Conservation (phyloP, 2,329 filamentous ascomycete species). For the Alternaria burnsii region DNA sequence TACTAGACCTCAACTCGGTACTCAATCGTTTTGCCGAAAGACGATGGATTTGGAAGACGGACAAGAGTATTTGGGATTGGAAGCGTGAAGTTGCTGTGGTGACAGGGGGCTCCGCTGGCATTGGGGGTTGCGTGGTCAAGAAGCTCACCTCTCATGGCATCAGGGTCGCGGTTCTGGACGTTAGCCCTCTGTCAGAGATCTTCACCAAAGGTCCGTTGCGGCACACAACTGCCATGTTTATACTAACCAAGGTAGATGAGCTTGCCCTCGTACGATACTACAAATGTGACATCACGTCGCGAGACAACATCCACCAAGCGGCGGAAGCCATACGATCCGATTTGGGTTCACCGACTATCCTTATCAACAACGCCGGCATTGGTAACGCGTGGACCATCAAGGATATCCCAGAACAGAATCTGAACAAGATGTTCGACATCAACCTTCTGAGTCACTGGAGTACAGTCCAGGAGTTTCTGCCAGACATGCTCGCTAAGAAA, state of each 20-base stretch:
- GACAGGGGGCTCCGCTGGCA: slow-evolving; percentile 49
- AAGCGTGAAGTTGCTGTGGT: slow-evolving; percentile 46
- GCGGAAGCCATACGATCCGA: slow-evolving; percentile 46
- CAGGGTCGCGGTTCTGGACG: slow-evolving; percentile 48
- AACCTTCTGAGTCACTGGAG: slow-evolving; percentile 50
- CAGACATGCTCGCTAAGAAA: slow-evolving; percentile 48
- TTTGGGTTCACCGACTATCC: slow-evolving; percentile 42
- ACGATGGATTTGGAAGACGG: slow-evolving; percentile 50
- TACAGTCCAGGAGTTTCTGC: slow-evolving; percentile 49
- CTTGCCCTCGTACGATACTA: slow-evolving; percentile 35
- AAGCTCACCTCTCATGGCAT: slow-evolving; percentile 42
- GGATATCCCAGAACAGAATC: slow-evolving; percentile 35
- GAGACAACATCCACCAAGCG: slow-evolving; percentile 35
- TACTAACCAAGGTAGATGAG: slow-evolving; percentile 34
- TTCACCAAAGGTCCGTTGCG: slow-evolving; percentile 37
- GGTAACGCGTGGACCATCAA: slow-evolving; percentile 46
- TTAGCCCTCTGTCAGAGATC: slow-evolving; percentile 40
- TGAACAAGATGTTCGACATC: slow-evolving; percentile 44
- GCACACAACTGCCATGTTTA: background rate
- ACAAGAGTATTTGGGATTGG: slow-evolving; percentile 44
- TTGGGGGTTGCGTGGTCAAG: slow-evolving; percentile 46
- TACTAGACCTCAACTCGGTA: slow-evolving; percentile 36
- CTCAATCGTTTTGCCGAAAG: slow-evolving; percentile 48
- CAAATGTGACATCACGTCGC: slow-evolving; percentile 47
- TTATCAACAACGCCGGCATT: slow-evolving; percentile 52